phyloP scores from a whole-genome alignment of 352 stramenopile genomes.

The Thalassiosira ordinaria region DNA sequence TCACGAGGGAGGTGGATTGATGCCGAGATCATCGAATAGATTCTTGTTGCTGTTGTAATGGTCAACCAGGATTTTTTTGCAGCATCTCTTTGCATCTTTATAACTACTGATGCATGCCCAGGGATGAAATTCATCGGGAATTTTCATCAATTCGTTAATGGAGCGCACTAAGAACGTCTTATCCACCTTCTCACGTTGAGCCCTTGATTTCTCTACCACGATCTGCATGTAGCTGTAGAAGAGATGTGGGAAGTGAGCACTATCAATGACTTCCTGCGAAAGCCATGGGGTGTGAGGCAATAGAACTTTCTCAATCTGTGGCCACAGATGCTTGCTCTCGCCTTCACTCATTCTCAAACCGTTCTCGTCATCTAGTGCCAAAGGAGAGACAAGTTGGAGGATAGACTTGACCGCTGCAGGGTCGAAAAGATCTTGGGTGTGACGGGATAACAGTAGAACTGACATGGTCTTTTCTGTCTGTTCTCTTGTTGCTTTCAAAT shows the following conservation, averaged over 20 bases:
- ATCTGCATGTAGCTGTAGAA: not conserved
- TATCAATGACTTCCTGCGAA: not conserved
- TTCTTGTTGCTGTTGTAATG: too few species aligned
- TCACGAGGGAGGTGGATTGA: too few species aligned
- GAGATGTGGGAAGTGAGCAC: not conserved
- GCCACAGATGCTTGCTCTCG: not conserved
- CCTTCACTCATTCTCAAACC: not conserved
- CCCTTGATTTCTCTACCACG: not conserved
- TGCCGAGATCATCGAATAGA: too few species aligned
- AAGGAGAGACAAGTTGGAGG: not conserved
- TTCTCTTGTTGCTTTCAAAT: not conserved
- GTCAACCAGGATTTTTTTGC: too few species aligned
- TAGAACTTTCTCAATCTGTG: not conserved
- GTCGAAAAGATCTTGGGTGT: conserved; percentile 2
- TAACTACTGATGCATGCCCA: too few species aligned
- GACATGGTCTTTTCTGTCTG: not conserved
- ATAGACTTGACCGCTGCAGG: not conserved
- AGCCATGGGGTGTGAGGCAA: not conserved
- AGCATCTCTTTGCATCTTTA: too few species aligned
- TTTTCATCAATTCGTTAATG: too few species aligned
- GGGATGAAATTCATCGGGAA: too few species aligned
- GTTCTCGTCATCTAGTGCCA: not conserved
- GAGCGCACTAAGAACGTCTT: too few species aligned
- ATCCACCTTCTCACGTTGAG: too few species aligned
- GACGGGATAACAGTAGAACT: not conserved